These are phyloP conservation scores for Picea sitchensis DNA, from an alignment of 75 land plant genomes.

Conservation along the genomic window DNA sequence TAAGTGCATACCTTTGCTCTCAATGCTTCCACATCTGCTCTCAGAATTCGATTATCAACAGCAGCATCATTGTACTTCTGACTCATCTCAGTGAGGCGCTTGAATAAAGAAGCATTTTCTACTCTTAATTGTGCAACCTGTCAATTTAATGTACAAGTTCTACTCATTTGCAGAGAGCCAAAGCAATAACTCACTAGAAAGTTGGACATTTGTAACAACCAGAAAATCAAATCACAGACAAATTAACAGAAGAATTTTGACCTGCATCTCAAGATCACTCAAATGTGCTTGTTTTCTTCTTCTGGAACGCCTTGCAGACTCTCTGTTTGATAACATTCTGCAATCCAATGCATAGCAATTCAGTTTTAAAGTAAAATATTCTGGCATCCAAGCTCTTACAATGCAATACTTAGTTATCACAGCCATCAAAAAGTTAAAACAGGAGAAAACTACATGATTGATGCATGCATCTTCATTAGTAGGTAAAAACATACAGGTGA, in stretches of 20 bases:
- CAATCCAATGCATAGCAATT: slow-evolving; percentile 1
- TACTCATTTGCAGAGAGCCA: neutral
- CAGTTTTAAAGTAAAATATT: neutral
- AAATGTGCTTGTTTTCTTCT: slow-evolving; percentile 72
- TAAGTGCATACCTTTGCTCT: slow-evolving; percentile 44
- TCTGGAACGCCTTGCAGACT: slow-evolving; percentile 74
- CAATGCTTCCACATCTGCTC: slow-evolving; percentile 68
- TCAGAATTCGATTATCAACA: slow-evolving; percentile 73
- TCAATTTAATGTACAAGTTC: neutral
- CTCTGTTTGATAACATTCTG: slow-evolving; percentile 71
- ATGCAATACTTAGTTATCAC: neutral
- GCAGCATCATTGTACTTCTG: slow-evolving; percentile 58
- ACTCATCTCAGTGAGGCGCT: slow-evolving; percentile 55
- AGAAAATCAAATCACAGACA: neutral
- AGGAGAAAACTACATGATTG: neutral
- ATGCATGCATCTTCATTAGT: neutral
- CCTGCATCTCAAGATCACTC: slow-evolving; percentile 67
- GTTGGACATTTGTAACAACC: neutral
- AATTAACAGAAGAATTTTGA: slow-evolving; percentile 9
- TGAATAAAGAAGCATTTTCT: slow-evolving; percentile 60
- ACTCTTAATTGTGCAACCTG: slow-evolving; percentile 73
- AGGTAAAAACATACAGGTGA: neutral
- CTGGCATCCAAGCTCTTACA: neutral
- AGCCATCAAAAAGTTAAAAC: neutral
- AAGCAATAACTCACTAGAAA: neutral